A percentile compares a stretch with the other conserved stretches of the same genome.
Evolutionary conservation across 371 early-diverging fungal species (phyloP).

Genomic region (Actinomucor elegans): DNA sequence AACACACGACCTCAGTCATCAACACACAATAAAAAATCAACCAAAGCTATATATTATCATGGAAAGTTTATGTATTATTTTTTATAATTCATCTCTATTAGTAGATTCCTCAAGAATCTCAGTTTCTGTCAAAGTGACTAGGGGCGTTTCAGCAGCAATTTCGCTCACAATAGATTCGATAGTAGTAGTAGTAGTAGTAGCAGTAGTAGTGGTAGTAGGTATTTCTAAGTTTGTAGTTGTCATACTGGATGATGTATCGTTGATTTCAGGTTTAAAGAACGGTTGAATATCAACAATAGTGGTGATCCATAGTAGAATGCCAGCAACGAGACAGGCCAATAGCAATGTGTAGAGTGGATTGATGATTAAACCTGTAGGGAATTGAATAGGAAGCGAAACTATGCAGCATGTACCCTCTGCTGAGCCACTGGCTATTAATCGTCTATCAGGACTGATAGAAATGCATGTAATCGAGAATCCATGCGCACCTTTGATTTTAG

Average conservation of each 20-base stretch:
- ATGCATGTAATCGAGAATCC: constrained; percentile 65
- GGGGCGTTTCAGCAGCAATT: not conserved
- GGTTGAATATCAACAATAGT: constrained; percentile 15
- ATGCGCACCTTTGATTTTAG: constrained; percentile 59
- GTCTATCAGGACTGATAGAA: constrained; percentile 60
- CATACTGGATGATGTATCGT: no score
- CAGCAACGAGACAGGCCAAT: constrained; percentile 30
- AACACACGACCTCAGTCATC: no score
- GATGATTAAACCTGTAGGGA: constrained; percentile 24
- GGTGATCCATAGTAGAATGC: constrained; percentile 16
- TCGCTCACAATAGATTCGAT: not conserved
- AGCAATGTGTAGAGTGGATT: constrained; percentile 40
- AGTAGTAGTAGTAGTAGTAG: not conserved
- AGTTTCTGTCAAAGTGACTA: not conserved
- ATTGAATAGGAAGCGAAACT: constrained; percentile 55
- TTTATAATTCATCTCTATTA: constrained; percentile 7
- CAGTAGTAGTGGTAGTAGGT: no score
- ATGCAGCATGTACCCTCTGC: constrained; percentile 66
- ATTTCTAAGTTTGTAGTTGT: no score
- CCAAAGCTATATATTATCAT: no score
- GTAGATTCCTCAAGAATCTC: not conserved
- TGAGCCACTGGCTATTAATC: constrained; percentile 63
- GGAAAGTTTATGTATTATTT: no score
- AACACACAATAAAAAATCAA: no score
- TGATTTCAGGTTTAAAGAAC: not conserved